A percentile compares a stretch with the other conserved stretches of the same genome.
These are phyloP conservation scores for Ajuga chamaepitys DNA, from an alignment of 257 asterid species.

Conservation along the genomic window DNA sequence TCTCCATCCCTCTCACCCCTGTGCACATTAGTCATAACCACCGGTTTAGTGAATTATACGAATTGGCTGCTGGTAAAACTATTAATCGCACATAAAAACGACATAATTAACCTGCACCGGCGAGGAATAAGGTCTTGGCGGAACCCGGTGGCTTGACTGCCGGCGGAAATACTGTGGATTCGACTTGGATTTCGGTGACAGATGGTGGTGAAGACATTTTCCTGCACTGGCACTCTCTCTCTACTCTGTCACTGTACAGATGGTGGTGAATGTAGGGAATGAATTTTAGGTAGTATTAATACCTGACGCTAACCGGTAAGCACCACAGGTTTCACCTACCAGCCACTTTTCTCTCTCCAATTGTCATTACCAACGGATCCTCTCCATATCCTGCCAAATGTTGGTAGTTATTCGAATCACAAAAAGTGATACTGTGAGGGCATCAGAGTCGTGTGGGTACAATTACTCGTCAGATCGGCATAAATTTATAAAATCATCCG, in stretches of 20 bases:
- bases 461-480: too few species aligned
- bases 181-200: slow-evolving; percentile 47
- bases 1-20: slow-evolving; percentile 74
- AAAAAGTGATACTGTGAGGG: too few species aligned
- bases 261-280: not conserved
- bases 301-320: not conserved
- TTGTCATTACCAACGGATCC: too few species aligned
- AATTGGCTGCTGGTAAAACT: not conserved
- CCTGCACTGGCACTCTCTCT: not conserved
- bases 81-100: not conserved
- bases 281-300: not conserved
- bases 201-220: slow-evolving; percentile 17
- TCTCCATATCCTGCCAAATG: too few species aligned
- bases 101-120: slow-evolving; percentile 65
- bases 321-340: slow-evolving; percentile 9
- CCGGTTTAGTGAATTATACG: not conserved
- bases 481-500: too few species aligned
- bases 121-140: slow-evolving; percentile 49
- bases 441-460: too few species aligned
- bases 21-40: slow-evolving; percentile 21
- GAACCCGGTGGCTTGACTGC: slow-evolving; percentile 63
- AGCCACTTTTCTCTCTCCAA: not conserved
- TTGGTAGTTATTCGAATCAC: too few species aligned
- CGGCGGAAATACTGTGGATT: slow-evolving; percentile 45
- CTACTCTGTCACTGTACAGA: not conserved